Evolutionary conservation across 305 asterid genomes (phyloP).

Genomic region (Rubia tinctorum): DNA sequence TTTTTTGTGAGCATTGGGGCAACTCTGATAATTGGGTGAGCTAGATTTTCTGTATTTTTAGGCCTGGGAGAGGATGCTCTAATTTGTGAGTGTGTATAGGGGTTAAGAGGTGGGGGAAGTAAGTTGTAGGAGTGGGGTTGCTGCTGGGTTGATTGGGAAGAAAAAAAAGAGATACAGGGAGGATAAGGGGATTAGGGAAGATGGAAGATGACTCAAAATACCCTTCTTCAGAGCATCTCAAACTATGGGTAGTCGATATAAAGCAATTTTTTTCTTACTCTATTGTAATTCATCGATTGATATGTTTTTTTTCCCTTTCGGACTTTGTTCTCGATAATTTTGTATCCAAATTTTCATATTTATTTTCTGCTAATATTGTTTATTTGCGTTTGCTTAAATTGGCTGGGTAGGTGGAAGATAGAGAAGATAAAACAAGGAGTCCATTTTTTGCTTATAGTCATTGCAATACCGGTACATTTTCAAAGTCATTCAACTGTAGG

Average conservation of each 20-base stretch:
- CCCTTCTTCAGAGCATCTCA: neutral
- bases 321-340: neutral
- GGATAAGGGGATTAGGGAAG: neutral
- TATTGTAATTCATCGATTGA: neutral
- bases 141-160: neutral
- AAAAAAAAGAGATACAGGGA: neutral
- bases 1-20: neutral
- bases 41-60: neutral
- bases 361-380: neutral
- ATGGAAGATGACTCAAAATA: neutral
- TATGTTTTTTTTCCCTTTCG: neutral
- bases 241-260: neutral
- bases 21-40: neutral
- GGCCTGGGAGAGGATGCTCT: neutral
- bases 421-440: slow-evolving; percentile 43
- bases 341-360: neutral
- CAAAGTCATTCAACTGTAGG: slow-evolving; percentile 11
- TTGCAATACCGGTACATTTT: slow-evolving; percentile 19
- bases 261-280: neutral
- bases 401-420: slow-evolving; percentile 40
- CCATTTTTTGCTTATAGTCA: slow-evolving; percentile 44
- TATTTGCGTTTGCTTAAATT: neutral
- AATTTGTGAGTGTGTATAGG: neutral
- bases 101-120: neutral
- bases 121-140: neutral